Evolutionary conservation across 106 monocot species (phyloP), one percentile per base, ranked within the genome.

Genomic region (Dendrobium catenatum): DNA sequence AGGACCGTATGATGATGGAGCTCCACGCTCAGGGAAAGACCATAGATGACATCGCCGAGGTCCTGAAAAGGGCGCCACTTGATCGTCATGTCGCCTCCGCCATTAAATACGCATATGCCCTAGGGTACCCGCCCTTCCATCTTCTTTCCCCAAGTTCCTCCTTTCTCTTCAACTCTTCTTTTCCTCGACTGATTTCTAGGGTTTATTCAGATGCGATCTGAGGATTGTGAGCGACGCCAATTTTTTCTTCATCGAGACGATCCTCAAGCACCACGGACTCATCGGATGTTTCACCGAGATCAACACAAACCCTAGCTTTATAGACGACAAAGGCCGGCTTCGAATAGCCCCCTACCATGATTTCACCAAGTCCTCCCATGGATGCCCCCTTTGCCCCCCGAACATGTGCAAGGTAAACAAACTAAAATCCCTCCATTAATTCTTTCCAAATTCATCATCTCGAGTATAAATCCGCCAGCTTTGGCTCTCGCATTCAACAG

Each of bases 201-300:
- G 18, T 42, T 33, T n/a, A 19, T 18, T 54, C 85, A 94, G 96
- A 84, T 98, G 94, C 79, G 97, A 98, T 27, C 79, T 98, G 78
- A 89, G 89, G 81, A 55, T 98, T 5, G 89, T 98, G 66, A 98
- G 97, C 80, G 97, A 98, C 79, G 97, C 97, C 42, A 98, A 98
- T 41, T 0, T 9, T 2, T 94, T 98, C 86, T 98, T 91, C 87
- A 94, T 98, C 10, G 91, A 87, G 79, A 92, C 89, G 6, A 88
- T 98, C 11, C 90, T 98, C 9, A 81, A 89, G 42, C 94, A 98
- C 80, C 91, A 98, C 82, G 97, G 94, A 9, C 80, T 98, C 2
- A 13, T 81, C 5, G 83, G 79, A 4, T 98, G 75, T 83, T 98
- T 98, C 87, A 81, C 94, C 1, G 97, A 98, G 83, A 93, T 98